Conservation (phyloP, 768 basidiomycete species). For the Macrolepiota albuminosa region DNA sequence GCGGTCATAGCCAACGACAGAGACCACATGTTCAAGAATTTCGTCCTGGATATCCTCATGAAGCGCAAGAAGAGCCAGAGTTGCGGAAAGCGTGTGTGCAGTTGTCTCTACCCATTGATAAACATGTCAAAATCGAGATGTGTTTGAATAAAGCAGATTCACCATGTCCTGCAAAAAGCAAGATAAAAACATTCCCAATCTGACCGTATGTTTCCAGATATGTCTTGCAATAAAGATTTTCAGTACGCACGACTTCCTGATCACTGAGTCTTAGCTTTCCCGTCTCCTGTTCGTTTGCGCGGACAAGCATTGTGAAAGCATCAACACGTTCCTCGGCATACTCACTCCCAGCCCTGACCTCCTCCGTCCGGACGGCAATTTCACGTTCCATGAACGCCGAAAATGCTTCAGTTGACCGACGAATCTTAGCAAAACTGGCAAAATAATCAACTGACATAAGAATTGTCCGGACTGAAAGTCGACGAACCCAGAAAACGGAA, state of each 20-base stretch:
- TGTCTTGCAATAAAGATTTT: neutral
- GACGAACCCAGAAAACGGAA: slow-evolving; percentile 11
- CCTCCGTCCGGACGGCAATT: slow-evolving; percentile 25
- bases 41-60: slow-evolving; percentile 39
- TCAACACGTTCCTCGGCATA: slow-evolving; percentile 18
- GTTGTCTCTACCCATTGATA: slow-evolving; percentile 32
- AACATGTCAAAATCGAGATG: neutral
- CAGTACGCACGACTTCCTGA: slow-evolving; percentile 30
- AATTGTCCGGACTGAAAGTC: neutral
- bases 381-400: slow-evolving; percentile 33
- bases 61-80: slow-evolving; percentile 35
- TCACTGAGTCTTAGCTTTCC: slow-evolving; percentile 35
- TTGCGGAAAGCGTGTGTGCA: slow-evolving; percentile 36
- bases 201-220: slow-evolving; percentile 10
- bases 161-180: slow-evolving; percentile 60
- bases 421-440: slow-evolving; percentile 22
- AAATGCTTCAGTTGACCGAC: slow-evolving; percentile 25
- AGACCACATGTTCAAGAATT: slow-evolving; percentile 31
- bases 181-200: slow-evolving; percentile 49
- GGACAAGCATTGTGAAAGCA: slow-evolving; percentile 38
- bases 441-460: neutral
- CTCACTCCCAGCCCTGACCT: slow-evolving; percentile 14
- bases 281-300: slow-evolving; percentile 39
- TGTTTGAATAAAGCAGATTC: neutral
- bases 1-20: slow-evolving; percentile 26